Conservation (phyloP, 1,284 basidiomycete genomes). For the Leccinum subfulvum region DNA sequence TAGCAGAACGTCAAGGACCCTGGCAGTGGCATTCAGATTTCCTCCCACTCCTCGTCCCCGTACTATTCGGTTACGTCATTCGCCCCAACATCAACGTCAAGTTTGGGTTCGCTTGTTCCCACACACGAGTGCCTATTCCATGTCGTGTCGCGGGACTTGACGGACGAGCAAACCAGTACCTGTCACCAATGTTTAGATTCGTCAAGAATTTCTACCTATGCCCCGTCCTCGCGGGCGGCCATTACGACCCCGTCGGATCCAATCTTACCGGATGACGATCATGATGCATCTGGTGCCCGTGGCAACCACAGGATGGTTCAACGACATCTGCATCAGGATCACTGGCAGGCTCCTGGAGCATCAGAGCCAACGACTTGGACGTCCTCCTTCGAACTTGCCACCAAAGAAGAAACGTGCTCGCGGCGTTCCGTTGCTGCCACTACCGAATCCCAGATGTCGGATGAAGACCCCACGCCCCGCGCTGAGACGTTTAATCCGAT, state of each 20-base stretch:
- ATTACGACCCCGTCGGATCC: conserved; percentile 3
- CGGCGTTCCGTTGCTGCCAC: conserved; percentile 9
- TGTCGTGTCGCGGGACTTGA: conserved; percentile 10
- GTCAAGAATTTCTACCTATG: background rate
- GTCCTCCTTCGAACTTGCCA: conserved; percentile 3
- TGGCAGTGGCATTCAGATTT: background rate
- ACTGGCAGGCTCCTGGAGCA: background rate
- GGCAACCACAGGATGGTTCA: conserved; percentile 6
- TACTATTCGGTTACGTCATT: conserved; percentile 17
- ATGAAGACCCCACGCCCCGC: conserved; percentile 30
- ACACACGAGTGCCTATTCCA: conserved; percentile 28
- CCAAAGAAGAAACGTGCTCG: background rate
- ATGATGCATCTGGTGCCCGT: conserved; percentile 4
- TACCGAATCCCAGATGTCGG: conserved; percentile 6
- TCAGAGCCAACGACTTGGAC: background rate
- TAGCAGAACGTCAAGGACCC: conserved; percentile 12
- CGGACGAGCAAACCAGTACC: conserved; percentile 1
- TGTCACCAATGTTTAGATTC: background rate
- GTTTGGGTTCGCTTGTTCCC: conserved; percentile 32
- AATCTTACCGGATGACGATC: conserved; percentile 10
- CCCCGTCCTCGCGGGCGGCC: background rate
- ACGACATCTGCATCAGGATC: background rate
- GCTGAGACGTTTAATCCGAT: conserved; percentile 20
- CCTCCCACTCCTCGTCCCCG: conserved; percentile 3
- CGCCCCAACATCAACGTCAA: conserved; percentile 28